Evolutionary conservation across 768 basidiomycete species (phyloP), one percentile per base, ranked within the genome.

Genomic region (Mycena pura): DNA sequence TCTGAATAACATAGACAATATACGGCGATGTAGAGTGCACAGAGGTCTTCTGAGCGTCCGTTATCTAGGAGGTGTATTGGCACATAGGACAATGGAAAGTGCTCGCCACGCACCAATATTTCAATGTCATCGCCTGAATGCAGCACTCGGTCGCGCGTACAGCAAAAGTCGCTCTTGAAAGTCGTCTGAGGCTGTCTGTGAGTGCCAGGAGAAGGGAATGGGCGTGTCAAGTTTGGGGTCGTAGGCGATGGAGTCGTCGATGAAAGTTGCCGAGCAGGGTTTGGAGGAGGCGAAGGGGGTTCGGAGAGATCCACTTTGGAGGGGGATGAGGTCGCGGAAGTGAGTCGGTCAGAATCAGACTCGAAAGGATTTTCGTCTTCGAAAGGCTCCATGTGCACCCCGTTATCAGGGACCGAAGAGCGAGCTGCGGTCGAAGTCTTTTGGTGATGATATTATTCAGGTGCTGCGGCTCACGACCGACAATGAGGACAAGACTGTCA

Each of bases 11-110:
- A 80, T 99, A 99, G 59, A 90, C 86, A 73, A 99, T 99, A 73
- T 99, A 99, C 6, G 92, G 88, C 21, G 94, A 91, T 47, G 81
- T 86, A n/a, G 95, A 85, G 68, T 93, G 92, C 54, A 92, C 82
- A 13, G 90, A 86, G 24, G 96, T 99, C 86, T 99, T 99, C 77
- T 92, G 88, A 14, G 97, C 96, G 70, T 99, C 96, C 31, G 88
- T 85, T 65, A 99, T 98, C 95, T 97, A 52, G 17, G 21, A 17
- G n/a, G 17, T 55, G 17, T 9, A 31, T 39, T n/a, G 58, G 38
- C 19, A n/a, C 3, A 25, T 31, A 36, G 22, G 31, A 51, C 45
- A 13, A 32, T 14, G 36, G 27, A 27, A 52, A 45, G 52, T 14
- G 29, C 46, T 34, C 50, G 36, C 25, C 6, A 79, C 88, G 53